Percentiles rank a stretch among this genome's conserved stretches.
Evolutionary conservation across 164 flowering plant species (phyloP).

Genomic region (Magnolia kwangsiensis): DNA sequence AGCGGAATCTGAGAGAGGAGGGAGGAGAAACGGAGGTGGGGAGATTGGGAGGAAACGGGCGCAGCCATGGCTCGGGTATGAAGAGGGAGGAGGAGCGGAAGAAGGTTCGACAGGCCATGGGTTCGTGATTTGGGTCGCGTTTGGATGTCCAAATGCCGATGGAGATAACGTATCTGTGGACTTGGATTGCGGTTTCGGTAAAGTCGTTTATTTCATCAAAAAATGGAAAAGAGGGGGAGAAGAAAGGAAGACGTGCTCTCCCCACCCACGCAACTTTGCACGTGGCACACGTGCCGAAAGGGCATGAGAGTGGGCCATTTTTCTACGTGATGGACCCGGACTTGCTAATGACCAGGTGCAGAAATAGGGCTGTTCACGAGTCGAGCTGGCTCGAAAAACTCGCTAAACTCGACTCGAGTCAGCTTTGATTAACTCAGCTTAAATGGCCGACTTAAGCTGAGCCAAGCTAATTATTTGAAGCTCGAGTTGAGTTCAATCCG

Average conservation of each 20-base stretch:
- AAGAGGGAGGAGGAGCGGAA: conserved; percentile 34
- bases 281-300: too few species aligned
- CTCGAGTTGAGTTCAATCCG: too few species aligned
- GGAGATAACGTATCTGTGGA: background rate
- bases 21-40: conserved; percentile 13
- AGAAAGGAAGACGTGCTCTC: too few species aligned
- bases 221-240: background rate
- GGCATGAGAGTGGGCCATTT: too few species aligned
- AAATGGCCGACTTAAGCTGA: too few species aligned
- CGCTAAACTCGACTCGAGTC: too few species aligned
- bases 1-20: conserved; percentile 9
- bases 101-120: conserved; percentile 38
- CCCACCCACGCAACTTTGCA: background rate
- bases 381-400: too few species aligned
- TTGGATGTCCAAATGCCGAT: background rate
- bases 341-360: too few species aligned
- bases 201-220: background rate
- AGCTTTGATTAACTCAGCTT: too few species aligned
- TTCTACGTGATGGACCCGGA: too few species aligned
- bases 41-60: conserved; percentile 16
- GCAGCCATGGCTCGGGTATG: conserved; percentile 43
- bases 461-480: too few species aligned
- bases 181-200: background rate
- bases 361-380: too few species aligned
- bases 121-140: background rate